Percentiles rank a stretch among this genome's conserved stretches.
Conservation (phyloP, 805 yeast genomes). For the Wickerhamiella qilinensis region DNA sequence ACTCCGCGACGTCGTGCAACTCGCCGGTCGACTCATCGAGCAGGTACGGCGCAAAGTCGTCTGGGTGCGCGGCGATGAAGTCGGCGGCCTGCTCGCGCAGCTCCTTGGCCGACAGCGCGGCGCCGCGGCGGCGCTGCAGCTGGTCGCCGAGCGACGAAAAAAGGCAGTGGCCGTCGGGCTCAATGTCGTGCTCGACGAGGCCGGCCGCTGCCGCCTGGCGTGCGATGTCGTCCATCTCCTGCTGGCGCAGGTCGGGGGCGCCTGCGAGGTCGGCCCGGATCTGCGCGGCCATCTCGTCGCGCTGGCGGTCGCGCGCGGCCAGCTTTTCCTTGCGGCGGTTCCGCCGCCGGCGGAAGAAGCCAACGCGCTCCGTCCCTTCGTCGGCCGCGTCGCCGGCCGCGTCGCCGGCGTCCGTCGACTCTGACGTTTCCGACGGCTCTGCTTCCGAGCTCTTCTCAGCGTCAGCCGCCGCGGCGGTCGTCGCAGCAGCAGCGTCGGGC, state of each 20-base stretch:
- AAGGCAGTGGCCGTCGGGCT: constrained; percentile 89
- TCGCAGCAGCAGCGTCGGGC: too few relatives aligned
- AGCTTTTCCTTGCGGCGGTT: constrained; percentile 76
- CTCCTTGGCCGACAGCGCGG: constrained; percentile 28
- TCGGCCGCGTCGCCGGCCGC: constrained; percentile 6
- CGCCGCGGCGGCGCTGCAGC: constrained; percentile 34
- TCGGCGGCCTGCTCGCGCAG: constrained; percentile 51
- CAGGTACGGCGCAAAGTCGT: constrained; percentile 65
- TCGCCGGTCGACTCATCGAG: constrained; percentile 63
- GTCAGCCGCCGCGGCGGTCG: too few relatives aligned
- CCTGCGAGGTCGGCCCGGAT: constrained; percentile 55
- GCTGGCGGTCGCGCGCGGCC: constrained; percentile 59
- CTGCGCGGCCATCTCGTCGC: constrained; percentile 42
- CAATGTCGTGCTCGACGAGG: constrained; percentile 48
- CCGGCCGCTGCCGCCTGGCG: constrained; percentile 33
- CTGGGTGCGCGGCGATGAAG: constrained; percentile 46
- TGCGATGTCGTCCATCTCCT: constrained; percentile 54
- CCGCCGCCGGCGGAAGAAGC: constrained; percentile 28
- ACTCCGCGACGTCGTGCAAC: constrained; percentile 47
- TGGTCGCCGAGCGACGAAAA: constrained; percentile 81
- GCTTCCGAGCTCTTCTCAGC: background rate
- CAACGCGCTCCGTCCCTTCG: background rate
- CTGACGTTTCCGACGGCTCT: background rate
- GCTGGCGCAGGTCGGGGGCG: constrained; percentile 49
- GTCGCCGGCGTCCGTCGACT: constrained; percentile 4